phyloP scores from a whole-genome alignment of 495 filamentous ascomycete genomes.

The Xylaria telfairii region DNA sequence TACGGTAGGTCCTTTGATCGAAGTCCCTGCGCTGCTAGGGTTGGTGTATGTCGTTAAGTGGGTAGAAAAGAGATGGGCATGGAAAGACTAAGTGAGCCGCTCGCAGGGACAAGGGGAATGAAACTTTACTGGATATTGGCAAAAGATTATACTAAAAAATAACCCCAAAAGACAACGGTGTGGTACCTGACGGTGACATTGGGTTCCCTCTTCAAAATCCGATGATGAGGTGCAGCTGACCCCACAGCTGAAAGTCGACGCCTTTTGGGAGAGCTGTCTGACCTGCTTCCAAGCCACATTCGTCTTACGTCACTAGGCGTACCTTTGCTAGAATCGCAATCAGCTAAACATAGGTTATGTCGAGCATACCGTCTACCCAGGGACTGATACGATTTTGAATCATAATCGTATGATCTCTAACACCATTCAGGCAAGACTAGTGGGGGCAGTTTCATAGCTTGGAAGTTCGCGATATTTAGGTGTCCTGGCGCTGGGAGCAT shows the following conservation, averaged over 20 bases:
- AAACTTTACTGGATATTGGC: not conserved
- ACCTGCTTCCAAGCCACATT: not conserved
- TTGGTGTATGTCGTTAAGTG: conserved; percentile 80
- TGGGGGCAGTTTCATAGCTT: conserved; percentile 8
- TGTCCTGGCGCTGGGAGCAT: not conserved
- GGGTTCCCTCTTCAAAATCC: not conserved
- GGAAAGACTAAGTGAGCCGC: conserved; percentile 53
- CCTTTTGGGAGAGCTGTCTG: not conserved
- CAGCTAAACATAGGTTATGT: not conserved
- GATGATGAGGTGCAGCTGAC: not conserved
- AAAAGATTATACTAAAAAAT: not conserved
- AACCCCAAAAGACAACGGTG: not conserved
- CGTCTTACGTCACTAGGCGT: not conserved
- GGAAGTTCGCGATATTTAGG: conserved; percentile 2
- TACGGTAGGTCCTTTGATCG: conserved; percentile 89
- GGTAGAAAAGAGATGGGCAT: conserved; percentile 59
- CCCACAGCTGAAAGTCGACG: not conserved
- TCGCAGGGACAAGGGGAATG: not conserved
- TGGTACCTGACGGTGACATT: not conserved
- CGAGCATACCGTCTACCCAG: not conserved
- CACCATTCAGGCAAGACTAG: not conserved
- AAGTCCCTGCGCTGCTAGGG: conserved; percentile 83
- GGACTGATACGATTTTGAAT: not conserved
- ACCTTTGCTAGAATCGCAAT: not conserved
- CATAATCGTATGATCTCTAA: conserved; percentile 1